Conservation (phyloP, 495 filamentous ascomycete species). For the Penicillium maclennaniae region DNA sequence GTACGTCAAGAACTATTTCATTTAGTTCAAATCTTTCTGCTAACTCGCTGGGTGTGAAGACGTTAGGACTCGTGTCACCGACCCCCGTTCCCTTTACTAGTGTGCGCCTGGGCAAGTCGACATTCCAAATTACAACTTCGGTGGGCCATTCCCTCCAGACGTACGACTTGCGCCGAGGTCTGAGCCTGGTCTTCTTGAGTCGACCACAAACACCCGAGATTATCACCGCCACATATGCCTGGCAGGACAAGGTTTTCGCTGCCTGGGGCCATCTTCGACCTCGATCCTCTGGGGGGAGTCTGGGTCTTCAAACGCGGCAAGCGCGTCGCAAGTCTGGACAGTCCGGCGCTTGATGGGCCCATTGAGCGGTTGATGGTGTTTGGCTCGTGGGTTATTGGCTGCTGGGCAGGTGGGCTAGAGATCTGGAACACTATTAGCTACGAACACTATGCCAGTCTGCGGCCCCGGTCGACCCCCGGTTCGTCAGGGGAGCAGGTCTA, state of each 20-base stretch:
- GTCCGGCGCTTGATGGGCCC: slow-evolving; percentile 61
- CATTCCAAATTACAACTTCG: slow-evolving; percentile 95
- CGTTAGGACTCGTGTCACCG: slow-evolving; percentile 87
- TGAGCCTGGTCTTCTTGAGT: slow-evolving; percentile 89
- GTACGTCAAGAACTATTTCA: slow-evolving; percentile 47
- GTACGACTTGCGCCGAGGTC: slow-evolving; percentile 82
- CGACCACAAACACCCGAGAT: slow-evolving; percentile 78
- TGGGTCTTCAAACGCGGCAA: slow-evolving; percentile 96
- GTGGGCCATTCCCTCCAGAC: slow-evolving; percentile 87
- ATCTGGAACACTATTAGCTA: slow-evolving; percentile 83
- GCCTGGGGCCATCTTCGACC: slow-evolving; percentile 68
- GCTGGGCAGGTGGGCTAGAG: slow-evolving; percentile 68
- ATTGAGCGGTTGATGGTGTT: slow-evolving; percentile 76
- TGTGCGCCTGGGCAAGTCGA: slow-evolving; percentile 84
- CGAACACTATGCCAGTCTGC: slow-evolving; percentile 85
- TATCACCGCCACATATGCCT: slow-evolving; percentile 83
- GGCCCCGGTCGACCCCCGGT: slow-evolving; percentile 39
- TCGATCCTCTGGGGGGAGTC: slow-evolving; percentile 56
- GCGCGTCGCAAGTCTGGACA: slow-evolving; percentile 68
- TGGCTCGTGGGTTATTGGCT: slow-evolving; percentile 87
- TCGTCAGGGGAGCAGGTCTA: slow-evolving; percentile 53
- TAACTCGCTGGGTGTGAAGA: slow-evolving; percentile 46
- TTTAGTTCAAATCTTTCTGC: background rate
- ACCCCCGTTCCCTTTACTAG: slow-evolving; percentile 84
- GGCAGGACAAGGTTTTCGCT: slow-evolving; percentile 81